Evolutionary conservation across 148 eudicot species (phyloP), one percentile per base, ranked within the genome.

Genomic region (Rhododendron griersonianum): DNA sequence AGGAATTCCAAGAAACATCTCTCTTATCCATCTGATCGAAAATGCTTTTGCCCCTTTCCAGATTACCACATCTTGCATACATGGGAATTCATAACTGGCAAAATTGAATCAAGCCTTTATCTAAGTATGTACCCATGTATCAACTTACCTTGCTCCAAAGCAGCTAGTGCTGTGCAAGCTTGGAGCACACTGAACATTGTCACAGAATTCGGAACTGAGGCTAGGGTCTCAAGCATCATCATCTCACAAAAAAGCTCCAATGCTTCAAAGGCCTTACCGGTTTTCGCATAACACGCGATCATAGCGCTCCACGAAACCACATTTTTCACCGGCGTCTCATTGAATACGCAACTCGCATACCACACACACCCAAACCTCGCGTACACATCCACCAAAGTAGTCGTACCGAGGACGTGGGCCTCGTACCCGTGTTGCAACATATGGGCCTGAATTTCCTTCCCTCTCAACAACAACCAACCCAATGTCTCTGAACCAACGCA

Each of bases 261-360:
- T 9, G 98, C 98, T 35, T 94, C 96, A 83, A 90, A 89, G 1
- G 98, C 90, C 89, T 69, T 94, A 45, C 92, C 95, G 84, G 95
- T 97, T 85, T 93, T 95, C 14, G 93, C 95, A 82, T 92, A 93
- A 81, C 98, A 97, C 10, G 98, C 93, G 67, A 95, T 94, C 95
- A 97, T 95, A 33, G 98, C 98, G 84, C 94, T 97, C 99, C 99
- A 97, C 0, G 98, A 95, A 86, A 95, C 98, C 51, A 95, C 92
- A 90, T 94, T 97, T 57, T 91, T 97, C 76, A 84, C 89, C 0
- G 90, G 90, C 95, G 94, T 97, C 77, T 84, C 85, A 78, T 87
- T 37, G 69, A 97, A 97, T 57, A 95, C 96, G 83, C 74, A 84
- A 19, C 82, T 81, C 3, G 99, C 99, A 83, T 91, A 88, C 19